These are phyloP conservation scores for Penicillium paneum DNA, from an alignment of 2,329 filamentous ascomycete genomes.

Conservation along the genomic window DNA sequence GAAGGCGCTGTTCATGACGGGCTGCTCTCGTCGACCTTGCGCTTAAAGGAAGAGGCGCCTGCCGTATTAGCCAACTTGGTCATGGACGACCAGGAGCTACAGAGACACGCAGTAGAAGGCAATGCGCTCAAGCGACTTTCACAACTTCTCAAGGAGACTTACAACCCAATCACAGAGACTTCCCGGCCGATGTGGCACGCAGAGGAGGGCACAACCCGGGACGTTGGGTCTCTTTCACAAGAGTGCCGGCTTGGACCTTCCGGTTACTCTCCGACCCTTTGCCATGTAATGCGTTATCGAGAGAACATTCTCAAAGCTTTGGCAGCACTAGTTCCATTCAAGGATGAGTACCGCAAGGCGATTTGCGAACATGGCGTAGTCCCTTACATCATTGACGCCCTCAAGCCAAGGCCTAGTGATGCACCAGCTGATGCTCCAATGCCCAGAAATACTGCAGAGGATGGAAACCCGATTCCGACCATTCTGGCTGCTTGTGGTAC, in stretches of 20 bases:
- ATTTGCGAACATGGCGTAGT: conserved; percentile 80
- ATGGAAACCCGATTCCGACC: conserved; percentile 75
- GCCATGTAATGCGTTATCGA: conserved; percentile 71
- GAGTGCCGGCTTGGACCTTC: conserved; percentile 55
- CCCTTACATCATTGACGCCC: conserved; percentile 76
- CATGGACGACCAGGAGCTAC: conserved; percentile 72
- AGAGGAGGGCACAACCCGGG: conserved; percentile 25
- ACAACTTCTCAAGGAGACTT: conserved; percentile 63
- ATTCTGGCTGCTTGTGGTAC: conserved; percentile 82
- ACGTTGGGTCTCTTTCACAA: conserved; percentile 24
- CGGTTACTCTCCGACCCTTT: conserved; percentile 60
- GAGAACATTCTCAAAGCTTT: conserved; percentile 75
- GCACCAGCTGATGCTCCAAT: conserved; percentile 27
- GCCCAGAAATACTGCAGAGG: conserved; percentile 46
- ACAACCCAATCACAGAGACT: conserved; percentile 56
- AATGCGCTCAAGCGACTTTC: conserved; percentile 61
- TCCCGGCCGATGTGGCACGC: conserved; percentile 56
- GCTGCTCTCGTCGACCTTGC: conserved; percentile 45
- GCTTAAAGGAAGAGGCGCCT: conserved; percentile 68
- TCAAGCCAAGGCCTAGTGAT: conserved; percentile 55
- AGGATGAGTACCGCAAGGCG: conserved; percentile 78
- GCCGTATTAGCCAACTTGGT: conserved; percentile 74
- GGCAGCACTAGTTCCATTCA: conserved; percentile 74
- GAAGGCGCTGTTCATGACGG: conserved; percentile 40
- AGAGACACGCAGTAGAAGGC: conserved; percentile 76